Conservation (phyloP, 176 grass and related monocot genomes). For the Cymbopogon citratus region DNA sequence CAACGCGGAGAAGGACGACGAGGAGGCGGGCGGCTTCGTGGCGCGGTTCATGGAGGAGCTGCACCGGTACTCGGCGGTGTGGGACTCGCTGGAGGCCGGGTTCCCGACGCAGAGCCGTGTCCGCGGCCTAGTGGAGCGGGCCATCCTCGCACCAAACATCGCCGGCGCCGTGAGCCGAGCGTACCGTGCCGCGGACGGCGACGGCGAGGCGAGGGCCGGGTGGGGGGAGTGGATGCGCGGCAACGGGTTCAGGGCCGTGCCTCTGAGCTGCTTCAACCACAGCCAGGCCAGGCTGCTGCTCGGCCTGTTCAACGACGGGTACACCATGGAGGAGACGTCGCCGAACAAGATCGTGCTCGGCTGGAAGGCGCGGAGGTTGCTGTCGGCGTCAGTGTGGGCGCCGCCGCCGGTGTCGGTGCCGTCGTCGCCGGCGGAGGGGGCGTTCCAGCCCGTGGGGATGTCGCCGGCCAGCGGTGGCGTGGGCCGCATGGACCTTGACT, state of each 20-base stretch:
- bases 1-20: conserved; percentile 22
- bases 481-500: conserved; percentile 35
- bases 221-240: conserved; percentile 64
- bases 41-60: conserved; percentile 54
- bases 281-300: conserved; percentile 66
- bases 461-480: conserved; percentile 12
- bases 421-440: not conserved
- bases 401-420: conserved; percentile 29
- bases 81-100: conserved; percentile 68
- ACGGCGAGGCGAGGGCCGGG: conserved; percentile 13
- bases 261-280: conserved; percentile 73
- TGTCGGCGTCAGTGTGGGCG: conserved; percentile 56
- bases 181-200: conserved; percentile 25
- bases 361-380: conserved; percentile 52
- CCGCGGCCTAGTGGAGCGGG: conserved; percentile 55
- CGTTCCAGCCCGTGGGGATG: conserved; percentile 18
- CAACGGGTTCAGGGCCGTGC: conserved; percentile 38
- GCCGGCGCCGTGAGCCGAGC: conserved; percentile 55
- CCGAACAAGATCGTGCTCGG: conserved; percentile 57
- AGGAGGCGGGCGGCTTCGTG: conserved; percentile 35
- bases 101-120: conserved; percentile 60
- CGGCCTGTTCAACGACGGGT: conserved; percentile 67
- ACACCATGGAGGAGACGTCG: conserved; percentile 51
- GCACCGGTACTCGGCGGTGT: conserved; percentile 59
- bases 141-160: conserved; percentile 61